These are phyloP conservation scores for Talaromyces albobiverticillius DNA, from an alignment of 2,329 filamentous ascomycete species.

Conservation along the genomic window DNA sequence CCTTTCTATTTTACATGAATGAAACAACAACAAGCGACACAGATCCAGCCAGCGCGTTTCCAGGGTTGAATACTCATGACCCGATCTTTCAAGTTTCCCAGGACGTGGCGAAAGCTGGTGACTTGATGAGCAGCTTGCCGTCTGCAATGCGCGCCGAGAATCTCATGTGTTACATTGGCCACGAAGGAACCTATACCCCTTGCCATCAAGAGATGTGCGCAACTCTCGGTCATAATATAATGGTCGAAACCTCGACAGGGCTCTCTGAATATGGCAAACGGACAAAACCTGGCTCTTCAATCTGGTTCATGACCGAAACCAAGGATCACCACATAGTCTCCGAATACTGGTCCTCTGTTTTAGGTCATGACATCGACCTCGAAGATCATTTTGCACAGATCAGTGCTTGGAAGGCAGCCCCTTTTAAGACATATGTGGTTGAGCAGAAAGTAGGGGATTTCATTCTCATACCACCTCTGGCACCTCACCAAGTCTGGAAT, in stretches of 20 bases:
- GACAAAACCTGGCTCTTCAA: constrained; percentile 76
- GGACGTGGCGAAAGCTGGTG: constrained; percentile 72
- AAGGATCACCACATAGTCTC: constrained; percentile 87
- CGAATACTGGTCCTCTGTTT: constrained; percentile 88
- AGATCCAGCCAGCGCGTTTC: constrained; percentile 50
- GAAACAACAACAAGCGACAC: constrained; percentile 66
- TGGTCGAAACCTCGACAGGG: constrained; percentile 80
- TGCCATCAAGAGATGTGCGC: constrained; percentile 98
- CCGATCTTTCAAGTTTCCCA: constrained; percentile 49
- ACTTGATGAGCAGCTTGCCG: constrained; percentile 91
- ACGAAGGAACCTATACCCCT: constrained; percentile 95
- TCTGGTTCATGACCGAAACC: constrained; percentile 99
- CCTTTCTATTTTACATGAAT: constrained; percentile 85
- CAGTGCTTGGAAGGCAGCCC: constrained; percentile 91
- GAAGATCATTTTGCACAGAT: constrained; percentile 96
- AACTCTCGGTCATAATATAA: constrained; percentile 92
- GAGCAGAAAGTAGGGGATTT: constrained; percentile 90
- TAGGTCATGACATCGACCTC: constrained; percentile 95
- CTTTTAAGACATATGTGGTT: constrained; percentile 88
- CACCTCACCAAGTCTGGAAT: constrained; percentile 98
- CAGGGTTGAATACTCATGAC: constrained; percentile 29
- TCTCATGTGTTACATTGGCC: constrained; percentile 96
- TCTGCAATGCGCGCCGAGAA: constrained; percentile 88
- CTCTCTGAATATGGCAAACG: constrained; percentile 66
- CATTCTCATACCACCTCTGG: constrained; percentile 86